These are phyloP conservation scores for Cyberlindnera galapagoensis DNA, from an alignment of 805 yeast genomes.

Conservation along the genomic window DNA sequence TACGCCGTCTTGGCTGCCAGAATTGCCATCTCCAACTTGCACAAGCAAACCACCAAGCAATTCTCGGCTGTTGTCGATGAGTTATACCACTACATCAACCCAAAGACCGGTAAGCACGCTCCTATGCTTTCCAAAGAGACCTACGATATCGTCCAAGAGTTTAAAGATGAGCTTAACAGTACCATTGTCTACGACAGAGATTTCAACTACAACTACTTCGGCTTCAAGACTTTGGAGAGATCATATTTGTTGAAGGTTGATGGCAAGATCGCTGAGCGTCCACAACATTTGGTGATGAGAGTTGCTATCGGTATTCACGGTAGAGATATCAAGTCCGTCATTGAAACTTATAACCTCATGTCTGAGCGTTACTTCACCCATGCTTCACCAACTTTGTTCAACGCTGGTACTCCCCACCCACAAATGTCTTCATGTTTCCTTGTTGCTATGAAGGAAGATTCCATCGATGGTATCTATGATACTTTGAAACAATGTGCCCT, in stretches of 20 bases:
- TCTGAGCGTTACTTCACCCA: constrained; percentile 83
- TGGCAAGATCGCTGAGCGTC: constrained; percentile 74
- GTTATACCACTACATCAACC: constrained; percentile 72
- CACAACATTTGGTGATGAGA: constrained; percentile 86
- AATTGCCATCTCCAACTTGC: constrained; percentile 89
- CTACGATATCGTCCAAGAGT: constrained; percentile 50
- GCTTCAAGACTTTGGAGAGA: constrained; percentile 83
- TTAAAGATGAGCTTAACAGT: constrained; percentile 62
- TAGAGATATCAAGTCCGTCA: constrained; percentile 51
- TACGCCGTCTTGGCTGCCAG: constrained; percentile 93
- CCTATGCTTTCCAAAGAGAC: constrained; percentile 60
- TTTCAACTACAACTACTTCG: constrained; percentile 73
- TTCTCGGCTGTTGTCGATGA: constrained; percentile 72
- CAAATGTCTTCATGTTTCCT: constrained; percentile 90
- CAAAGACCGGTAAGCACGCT: constrained; percentile 60
- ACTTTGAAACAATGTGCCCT: constrained; percentile 84
- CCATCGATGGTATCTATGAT: constrained; percentile 91
- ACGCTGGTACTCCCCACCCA: constrained; percentile 83
- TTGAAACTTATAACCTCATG: constrained; percentile 87
- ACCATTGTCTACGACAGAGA: constrained; percentile 77
- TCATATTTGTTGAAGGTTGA: constrained; percentile 69
- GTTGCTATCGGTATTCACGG: constrained; percentile 91
- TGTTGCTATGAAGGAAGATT: constrained; percentile 86
- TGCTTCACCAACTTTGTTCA: constrained; percentile 95
- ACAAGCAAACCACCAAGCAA: constrained; percentile 84